A percentile compares a stretch with the other conserved stretches of the same genome.
These are phyloP conservation scores for Mrakia blollopis DNA, from an alignment of 768 basidiomycete genomes.

Conservation along the genomic window DNA sequence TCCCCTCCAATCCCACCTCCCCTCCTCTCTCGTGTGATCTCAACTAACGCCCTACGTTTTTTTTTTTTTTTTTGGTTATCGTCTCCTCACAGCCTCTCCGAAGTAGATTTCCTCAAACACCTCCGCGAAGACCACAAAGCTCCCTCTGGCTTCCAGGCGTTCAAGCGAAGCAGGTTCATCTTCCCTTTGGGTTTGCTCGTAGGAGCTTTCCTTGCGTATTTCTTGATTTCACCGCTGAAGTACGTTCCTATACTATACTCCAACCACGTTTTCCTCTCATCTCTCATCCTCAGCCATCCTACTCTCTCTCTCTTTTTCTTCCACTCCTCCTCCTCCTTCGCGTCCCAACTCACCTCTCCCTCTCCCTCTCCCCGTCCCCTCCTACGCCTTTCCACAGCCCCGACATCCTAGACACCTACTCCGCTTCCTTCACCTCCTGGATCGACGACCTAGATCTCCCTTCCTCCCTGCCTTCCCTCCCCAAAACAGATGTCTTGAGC, in stretches of 20 bases:
- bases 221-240: slow-evolving; percentile 25
- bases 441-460: slow-evolving; percentile 18
- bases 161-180: neutral
- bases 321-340: neutral
- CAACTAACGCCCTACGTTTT: too few species aligned
- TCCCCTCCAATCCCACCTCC: neutral
- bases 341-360: neutral
- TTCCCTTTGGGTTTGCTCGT: slow-evolving; percentile 24
- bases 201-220: slow-evolving; percentile 24
- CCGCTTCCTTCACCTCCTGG: slow-evolving; percentile 22
- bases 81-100: slow-evolving; percentile 2
- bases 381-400: neutral
- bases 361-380: neutral
- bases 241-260: neutral
- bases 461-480: neutral
- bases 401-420: slow-evolving; percentile 23
- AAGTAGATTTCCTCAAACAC: slow-evolving; percentile 8
- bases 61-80: too few species aligned
- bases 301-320: neutral
- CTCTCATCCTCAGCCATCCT: neutral
- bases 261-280: neutral
- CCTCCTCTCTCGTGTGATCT: neutral
- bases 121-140: neutral
- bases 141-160: neutral
- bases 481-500: neutral